These are phyloP conservation scores for Parachaetomium inaequale DNA, from an alignment of 495 filamentous ascomycete genomes.

Conservation along the genomic window DNA sequence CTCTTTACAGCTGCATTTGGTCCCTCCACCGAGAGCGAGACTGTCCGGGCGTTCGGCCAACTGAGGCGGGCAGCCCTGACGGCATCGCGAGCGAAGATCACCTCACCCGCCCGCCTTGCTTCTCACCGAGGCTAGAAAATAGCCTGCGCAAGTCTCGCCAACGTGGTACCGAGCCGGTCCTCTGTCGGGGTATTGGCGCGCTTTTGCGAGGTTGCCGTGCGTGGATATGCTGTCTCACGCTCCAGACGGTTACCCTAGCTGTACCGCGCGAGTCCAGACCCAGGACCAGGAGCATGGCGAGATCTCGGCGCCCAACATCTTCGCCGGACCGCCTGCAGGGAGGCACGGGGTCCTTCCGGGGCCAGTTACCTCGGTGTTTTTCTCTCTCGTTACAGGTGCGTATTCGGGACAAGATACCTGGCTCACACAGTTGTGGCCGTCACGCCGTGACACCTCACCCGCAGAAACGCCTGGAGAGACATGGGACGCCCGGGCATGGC, in stretches of 20 bases:
- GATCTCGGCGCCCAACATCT: not conserved
- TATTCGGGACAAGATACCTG: not conserved
- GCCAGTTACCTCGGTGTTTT: not conserved
- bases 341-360: not conserved
- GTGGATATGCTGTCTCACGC: not conserved
- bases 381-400: not conserved
- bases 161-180: not conserved
- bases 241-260: not conserved
- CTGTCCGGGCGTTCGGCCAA: not conserved
- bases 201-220: not conserved
- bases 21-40: not conserved
- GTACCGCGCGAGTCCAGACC: not conserved
- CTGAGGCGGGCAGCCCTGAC: not conserved
- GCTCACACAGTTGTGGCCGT: not conserved
- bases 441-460: not conserved
- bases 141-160: not conserved
- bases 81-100: not conserved
- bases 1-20: not conserved
- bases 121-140: not conserved
- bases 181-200: not conserved
- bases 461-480: not conserved
- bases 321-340: not conserved
- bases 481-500: not conserved
- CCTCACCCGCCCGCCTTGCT: not conserved
- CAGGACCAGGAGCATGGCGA: not conserved